phyloP scores from a whole-genome alignment of 2,329 filamentous ascomycete species.

The Boeremia lycopersici region DNA sequence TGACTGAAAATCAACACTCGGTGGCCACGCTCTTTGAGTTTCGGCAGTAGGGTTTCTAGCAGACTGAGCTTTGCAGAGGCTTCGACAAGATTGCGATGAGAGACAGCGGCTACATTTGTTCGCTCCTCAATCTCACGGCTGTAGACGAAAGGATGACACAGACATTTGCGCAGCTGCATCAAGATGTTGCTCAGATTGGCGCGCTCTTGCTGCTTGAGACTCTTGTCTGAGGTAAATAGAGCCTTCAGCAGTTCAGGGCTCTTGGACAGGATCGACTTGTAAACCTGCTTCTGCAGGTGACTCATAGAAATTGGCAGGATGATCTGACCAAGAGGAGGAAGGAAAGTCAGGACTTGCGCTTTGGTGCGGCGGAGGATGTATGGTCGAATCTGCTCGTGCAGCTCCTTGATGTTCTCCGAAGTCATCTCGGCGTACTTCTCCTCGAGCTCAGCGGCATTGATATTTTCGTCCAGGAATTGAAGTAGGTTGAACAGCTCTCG shows the following conservation, averaged over 20 bases:
- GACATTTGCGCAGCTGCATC: slow-evolving; percentile 90
- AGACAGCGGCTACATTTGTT: slow-evolving; percentile 63
- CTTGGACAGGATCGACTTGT: slow-evolving; percentile 90
- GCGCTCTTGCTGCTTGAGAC: slow-evolving; percentile 70
- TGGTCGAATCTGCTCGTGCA: slow-evolving; percentile 82
- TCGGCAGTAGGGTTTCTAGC: slow-evolving; percentile 83
- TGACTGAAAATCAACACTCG: slow-evolving; percentile 95
- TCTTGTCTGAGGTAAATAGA: slow-evolving; percentile 72
- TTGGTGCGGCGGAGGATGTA: slow-evolving; percentile 82
- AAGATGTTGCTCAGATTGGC: slow-evolving; percentile 91
- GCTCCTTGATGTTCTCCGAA: slow-evolving; percentile 76
- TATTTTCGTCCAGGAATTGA: slow-evolving; percentile 82
- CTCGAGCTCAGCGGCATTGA: slow-evolving; percentile 75
- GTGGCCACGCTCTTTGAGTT: slow-evolving; percentile 82
- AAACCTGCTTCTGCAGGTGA: slow-evolving; percentile 88
- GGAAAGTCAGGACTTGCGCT: slow-evolving; percentile 83
- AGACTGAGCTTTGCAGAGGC: slow-evolving; percentile 89
- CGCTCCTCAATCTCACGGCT: slow-evolving; percentile 88
- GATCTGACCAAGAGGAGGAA: slow-evolving; percentile 92
- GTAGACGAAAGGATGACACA: slow-evolving; percentile 97
- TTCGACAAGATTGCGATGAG: slow-evolving; percentile 83
- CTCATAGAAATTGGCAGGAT: slow-evolving; percentile 97
- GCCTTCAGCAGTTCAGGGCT: slow-evolving; percentile 87
- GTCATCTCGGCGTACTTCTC: slow-evolving; percentile 77
- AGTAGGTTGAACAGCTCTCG: slow-evolving; percentile 95